phyloP scores from a whole-genome alignment of 192 early-diverging fungal species.

The Coemansia sp. region DNA sequence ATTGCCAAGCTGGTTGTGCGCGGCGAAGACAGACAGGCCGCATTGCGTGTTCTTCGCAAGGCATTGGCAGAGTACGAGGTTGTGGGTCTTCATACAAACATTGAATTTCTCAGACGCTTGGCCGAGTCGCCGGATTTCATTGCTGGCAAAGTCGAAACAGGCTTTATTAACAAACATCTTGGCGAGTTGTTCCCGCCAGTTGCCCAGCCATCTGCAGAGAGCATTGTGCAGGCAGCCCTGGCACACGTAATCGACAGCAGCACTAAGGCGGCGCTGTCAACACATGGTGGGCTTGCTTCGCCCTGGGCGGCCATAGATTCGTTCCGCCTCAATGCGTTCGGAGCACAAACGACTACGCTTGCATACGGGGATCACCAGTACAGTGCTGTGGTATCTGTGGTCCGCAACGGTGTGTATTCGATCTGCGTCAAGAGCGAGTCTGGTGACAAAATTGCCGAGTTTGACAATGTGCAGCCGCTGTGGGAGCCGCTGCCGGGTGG shows the following conservation, averaged over 20 bases:
- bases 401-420: conserved; percentile 16
- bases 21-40: conserved; percentile 77
- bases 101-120: conserved; percentile 83
- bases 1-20: conserved; percentile 92
- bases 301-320: conserved; percentile 48
- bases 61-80: conserved; percentile 87
- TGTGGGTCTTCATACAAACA: conserved; percentile 90
- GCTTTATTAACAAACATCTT: conserved; percentile 84
- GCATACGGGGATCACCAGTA: conserved; percentile 25
- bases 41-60: conserved; percentile 74
- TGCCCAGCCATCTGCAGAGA: conserved; percentile 26
- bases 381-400: conserved; percentile 20
- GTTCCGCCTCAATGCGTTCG: conserved; percentile 53
- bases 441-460: conserved; percentile 10
- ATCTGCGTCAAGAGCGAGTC: conserved; percentile 8
- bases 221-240: conserved; percentile 70
- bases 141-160: conserved; percentile 87
- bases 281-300: conserved; percentile 13
- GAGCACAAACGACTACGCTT: conserved; percentile 23
- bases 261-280: conserved; percentile 5
- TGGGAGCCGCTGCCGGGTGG: conserved; percentile 24
- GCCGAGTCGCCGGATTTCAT: conserved; percentile 80
- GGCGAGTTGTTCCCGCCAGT: conserved; percentile 59
- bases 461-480: conserved; percentile 10
- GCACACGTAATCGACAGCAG: conserved; percentile 45